Conservation (phyloP, 2,329 filamentous ascomycete species). For the Dichotomopilus funicola region DNA sequence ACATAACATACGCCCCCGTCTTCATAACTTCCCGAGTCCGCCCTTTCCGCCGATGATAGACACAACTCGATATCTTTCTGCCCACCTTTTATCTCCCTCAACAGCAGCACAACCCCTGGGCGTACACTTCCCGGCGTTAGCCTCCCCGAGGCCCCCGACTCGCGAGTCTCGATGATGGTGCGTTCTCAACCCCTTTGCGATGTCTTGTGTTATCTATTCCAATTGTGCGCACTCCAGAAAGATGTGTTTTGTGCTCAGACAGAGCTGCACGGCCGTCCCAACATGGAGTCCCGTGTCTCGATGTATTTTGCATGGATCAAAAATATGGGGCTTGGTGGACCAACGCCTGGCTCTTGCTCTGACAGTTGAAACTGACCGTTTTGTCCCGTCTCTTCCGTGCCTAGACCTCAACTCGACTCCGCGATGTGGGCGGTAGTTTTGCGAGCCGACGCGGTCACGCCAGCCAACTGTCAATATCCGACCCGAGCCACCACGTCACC, state of each 20-base stretch:
- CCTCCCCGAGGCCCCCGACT: slow-evolving; percentile 31
- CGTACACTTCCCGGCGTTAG: slow-evolving; percentile 24
- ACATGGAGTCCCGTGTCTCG: slow-evolving; percentile 19
- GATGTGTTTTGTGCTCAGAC: slow-evolving; percentile 10
- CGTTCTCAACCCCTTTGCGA: slow-evolving; percentile 24
- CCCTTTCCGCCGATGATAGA: slow-evolving; percentile 20
- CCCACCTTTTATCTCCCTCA: slow-evolving; percentile 8
- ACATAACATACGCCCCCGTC: background rate
- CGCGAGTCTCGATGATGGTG: slow-evolving; percentile 44
- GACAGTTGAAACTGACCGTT: slow-evolving; percentile 15
- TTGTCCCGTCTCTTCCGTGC: slow-evolving; percentile 4
- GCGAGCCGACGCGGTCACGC: slow-evolving; percentile 52
- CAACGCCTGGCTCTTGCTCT: slow-evolving; percentile 11
- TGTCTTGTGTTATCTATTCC: background rate
- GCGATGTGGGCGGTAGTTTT: slow-evolving; percentile 51
- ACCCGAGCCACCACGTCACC: slow-evolving; percentile 89
- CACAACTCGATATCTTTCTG: slow-evolving; percentile 12
- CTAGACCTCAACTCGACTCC: slow-evolving; percentile 53
- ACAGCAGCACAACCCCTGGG: slow-evolving; percentile 10
- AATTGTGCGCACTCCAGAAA: background rate
- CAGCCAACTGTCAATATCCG: slow-evolving; percentile 63
- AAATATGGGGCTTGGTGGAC: slow-evolving; percentile 25
- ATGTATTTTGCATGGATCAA: slow-evolving; percentile 21
- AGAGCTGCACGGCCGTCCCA: slow-evolving; percentile 5
- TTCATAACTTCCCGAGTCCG: background rate